Base-by-base conservation (phyloP, 371 early-diverging fungal genomes). In the Modicella reniformis region DNA sequence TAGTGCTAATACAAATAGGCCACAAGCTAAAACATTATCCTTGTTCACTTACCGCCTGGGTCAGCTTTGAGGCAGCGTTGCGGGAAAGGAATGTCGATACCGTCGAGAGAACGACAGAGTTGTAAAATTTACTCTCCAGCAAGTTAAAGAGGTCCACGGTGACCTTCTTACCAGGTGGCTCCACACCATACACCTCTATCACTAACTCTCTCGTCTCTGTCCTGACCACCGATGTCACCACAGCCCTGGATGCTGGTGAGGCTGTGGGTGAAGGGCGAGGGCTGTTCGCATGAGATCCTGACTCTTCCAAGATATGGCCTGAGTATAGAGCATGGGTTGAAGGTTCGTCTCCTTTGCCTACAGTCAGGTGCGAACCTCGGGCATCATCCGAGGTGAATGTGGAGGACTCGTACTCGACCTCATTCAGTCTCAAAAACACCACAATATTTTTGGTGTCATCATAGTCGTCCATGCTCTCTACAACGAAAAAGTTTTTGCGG, bases 121-220 rank as follows among this genome's bases (percentile, higher is more conserved):
- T 86, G 10, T 88, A 86, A 13, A 91, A 77, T 49, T 89, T 83
- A 37, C 77, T 83, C 52, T 92, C 90, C 21, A 95, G 82, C 75
- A 92, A 75, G 2, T 80, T 80, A n/a, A 90, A 87, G 6, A 94
- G 83, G 21, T 92, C 92, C 32, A 83, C 83, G 0, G 89, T 88
- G 32, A 93, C 88, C 51, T 88, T 87, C 15, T 65, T 72, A 3
- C 84, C 83, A 2, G 92, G 90, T 0, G 74, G 58, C n/a, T 93
- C 91, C 8, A 94, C 85, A 7, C 95, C 94, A 73, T 86, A 89
- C 1, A 95, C 91, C 49, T 93, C 87, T 23, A 95, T 69, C 2
- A 88, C 82, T 6, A 95, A 67, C 33, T 86, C 86, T n/a, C 90
- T 73, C 0, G 85, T 72, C 32, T 88, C 88, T 2, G 79, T 62